These are phyloP conservation scores for Elongisporangium senticosum DNA, from an alignment of 352 stramenopile species.

Conservation along the genomic window DNA sequence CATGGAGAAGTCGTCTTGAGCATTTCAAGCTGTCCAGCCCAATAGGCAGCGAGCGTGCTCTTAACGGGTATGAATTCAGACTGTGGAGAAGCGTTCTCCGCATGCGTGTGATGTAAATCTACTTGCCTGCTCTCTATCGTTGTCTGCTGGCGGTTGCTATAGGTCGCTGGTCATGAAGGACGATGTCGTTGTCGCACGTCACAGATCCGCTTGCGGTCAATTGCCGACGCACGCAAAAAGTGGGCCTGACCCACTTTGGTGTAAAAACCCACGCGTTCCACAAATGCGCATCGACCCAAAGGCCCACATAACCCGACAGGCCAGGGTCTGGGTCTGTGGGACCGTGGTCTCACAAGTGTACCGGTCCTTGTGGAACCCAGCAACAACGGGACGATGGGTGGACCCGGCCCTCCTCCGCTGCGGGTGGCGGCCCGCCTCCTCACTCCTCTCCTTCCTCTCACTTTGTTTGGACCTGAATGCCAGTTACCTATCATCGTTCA, in stretches of 20 bases:
- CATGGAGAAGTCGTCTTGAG: slow-evolving; percentile 93
- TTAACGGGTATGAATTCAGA: background rate
- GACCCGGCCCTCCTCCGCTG: background rate
- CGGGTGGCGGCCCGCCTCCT: background rate
- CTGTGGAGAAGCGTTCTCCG: background rate
- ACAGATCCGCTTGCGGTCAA: background rate
- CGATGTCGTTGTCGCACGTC: background rate
- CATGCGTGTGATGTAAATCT: background rate
- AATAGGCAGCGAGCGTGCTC: background rate
- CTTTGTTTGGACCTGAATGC: no score
- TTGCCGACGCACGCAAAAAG: slow-evolving; percentile 1
- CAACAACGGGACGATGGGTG: slow-evolving; percentile 1
- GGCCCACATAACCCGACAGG: slow-evolving; percentile 12
- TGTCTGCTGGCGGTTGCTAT: background rate
- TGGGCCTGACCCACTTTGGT: slow-evolving; percentile 7
- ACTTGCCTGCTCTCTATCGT: background rate
- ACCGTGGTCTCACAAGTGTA: background rate
- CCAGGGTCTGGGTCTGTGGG: slow-evolving; percentile 8
- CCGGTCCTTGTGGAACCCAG: background rate
- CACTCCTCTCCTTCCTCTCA: background rate
- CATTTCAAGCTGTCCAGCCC: background rate
- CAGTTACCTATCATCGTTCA: background rate
- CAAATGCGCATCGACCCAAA: background rate
- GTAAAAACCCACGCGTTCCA: slow-evolving; percentile 9
- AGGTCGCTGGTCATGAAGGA: background rate